Conservation (phyloP, 257 asterid species). For the Lantana camara region DNA sequence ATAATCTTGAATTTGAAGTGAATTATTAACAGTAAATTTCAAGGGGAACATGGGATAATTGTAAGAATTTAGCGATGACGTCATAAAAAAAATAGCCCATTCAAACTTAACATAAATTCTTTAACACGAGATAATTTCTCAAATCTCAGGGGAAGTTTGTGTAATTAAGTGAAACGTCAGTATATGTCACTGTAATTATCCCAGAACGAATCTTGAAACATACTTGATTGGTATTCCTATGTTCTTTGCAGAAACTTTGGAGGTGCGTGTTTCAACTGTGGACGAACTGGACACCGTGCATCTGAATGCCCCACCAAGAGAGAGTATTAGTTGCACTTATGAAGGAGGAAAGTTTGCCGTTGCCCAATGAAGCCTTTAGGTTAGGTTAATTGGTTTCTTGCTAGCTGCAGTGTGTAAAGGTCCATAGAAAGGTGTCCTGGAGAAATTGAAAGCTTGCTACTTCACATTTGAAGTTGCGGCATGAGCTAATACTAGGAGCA, state of each 20-base stretch:
- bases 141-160: too few relatives aligned
- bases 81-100: too few relatives aligned
- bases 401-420: background rate
- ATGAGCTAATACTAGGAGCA: background rate
- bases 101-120: too few relatives aligned
- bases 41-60: too few relatives aligned
- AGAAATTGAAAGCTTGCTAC: background rate
- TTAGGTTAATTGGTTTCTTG: slow-evolving; percentile 11
- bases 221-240: slow-evolving; percentile 8
- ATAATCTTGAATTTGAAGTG: too few relatives aligned
- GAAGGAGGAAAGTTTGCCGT: slow-evolving; percentile 8
- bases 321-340: slow-evolving; percentile 34
- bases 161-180: too few relatives aligned
- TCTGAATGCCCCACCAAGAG: slow-evolving; percentile 84
- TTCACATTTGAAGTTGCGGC: background rate
- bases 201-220: too few relatives aligned
- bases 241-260: slow-evolving; percentile 54
- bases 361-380: slow-evolving; percentile 25
- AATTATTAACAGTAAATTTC: too few relatives aligned
- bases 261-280: slow-evolving; percentile 92
- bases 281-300: slow-evolving; percentile 83
- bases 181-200: too few relatives aligned
- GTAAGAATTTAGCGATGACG: too few relatives aligned
- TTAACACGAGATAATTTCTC: too few relatives aligned
- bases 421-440: background rate